phyloP scores from a whole-genome alignment of 1,139 yeast genomes.

The Yamadazyma dushanensis region DNA sequence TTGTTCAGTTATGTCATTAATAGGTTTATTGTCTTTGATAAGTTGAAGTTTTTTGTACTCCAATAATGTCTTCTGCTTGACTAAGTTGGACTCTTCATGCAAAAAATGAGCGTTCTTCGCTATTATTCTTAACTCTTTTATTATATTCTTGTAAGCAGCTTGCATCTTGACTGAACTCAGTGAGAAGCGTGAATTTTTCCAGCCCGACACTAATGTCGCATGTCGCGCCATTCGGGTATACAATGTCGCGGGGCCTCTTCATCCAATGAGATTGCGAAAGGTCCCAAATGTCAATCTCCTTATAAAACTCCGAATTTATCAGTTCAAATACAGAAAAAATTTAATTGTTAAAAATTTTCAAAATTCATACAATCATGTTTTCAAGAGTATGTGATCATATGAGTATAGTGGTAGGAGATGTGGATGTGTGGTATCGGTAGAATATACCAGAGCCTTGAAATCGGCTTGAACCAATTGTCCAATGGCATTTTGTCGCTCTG shows the following conservation, averaged over 20 bases:
- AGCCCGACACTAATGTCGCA: background rate
- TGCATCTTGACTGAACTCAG: conserved; percentile 7
- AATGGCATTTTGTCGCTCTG: background rate
- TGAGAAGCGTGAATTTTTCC: too few relatives aligned
- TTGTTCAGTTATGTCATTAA: conserved; percentile 31
- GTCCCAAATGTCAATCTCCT: conserved; percentile 1
- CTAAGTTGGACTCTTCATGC: conserved; percentile 46
- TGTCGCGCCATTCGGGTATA: too few relatives aligned
- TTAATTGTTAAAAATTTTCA: conserved; percentile 10
- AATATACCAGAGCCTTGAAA: too few relatives aligned
- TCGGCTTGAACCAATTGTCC: background rate
- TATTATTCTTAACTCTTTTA: conserved; percentile 47
- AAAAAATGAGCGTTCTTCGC: conserved; percentile 42
- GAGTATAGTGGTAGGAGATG: background rate
- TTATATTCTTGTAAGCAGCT: conserved; percentile 21
- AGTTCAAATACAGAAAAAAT: conserved; percentile 4
- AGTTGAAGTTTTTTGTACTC: conserved; percentile 56
- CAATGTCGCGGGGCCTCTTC: conserved; percentile 3
- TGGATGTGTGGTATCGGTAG: too few relatives aligned
- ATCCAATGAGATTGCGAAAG: conserved; percentile 9
- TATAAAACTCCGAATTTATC: conserved; percentile 7
- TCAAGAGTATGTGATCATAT: conserved; percentile 14
- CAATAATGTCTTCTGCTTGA: conserved; percentile 52
- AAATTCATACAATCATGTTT: conserved; percentile 6
- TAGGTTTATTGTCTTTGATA: conserved; percentile 40